A percentile compares a stretch with the other conserved stretches of the same genome.
Conservation (phyloP, 345 rosid species). For the Populus nigra region DNA sequence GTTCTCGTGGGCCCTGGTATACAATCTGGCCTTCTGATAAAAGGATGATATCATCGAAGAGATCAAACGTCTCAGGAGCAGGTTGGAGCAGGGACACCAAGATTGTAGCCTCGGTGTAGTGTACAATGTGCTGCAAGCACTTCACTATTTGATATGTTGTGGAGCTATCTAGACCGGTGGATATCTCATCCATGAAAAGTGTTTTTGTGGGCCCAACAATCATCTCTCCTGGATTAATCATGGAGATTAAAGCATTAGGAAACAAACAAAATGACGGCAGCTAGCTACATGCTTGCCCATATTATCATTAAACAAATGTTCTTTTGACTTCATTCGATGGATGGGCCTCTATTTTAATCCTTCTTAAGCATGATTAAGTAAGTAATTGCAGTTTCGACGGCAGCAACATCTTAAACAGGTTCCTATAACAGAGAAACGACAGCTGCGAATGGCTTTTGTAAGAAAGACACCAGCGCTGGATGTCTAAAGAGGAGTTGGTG, state of each 20-base stretch:
- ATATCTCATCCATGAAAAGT: constrained; percentile 90
- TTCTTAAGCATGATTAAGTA: not conserved
- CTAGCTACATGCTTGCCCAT: no score
- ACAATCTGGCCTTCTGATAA: constrained; percentile 81
- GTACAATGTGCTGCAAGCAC: constrained; percentile 78
- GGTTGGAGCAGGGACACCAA: constrained; percentile 85
- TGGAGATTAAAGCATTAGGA: not conserved
- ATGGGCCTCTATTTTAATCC: not conserved
- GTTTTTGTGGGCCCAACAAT: constrained; percentile 92
- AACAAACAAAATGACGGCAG: not conserved
- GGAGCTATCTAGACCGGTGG: constrained; percentile 92
- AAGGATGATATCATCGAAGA: constrained; percentile 77
- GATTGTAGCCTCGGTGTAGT: constrained; percentile 65
- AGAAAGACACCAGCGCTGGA: no score
- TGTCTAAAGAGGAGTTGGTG: not conserved
- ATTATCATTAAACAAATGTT: not conserved
- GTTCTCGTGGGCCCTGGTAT: constrained; percentile 81
- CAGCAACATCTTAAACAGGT: no score
- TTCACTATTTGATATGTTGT: constrained; percentile 86
- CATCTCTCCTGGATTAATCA: constrained; percentile 68
- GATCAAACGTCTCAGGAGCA: constrained; percentile 87
- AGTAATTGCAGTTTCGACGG: not conserved
- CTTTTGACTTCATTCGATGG: not conserved
- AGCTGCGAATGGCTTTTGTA: no score
- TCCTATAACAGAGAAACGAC: no score